Percentiles rank a stretch among this genome's conserved stretches.
phyloP scores from a whole-genome alignment of 176 grass and related monocot genomes.

The Dendrocalamus sinicus region DNA sequence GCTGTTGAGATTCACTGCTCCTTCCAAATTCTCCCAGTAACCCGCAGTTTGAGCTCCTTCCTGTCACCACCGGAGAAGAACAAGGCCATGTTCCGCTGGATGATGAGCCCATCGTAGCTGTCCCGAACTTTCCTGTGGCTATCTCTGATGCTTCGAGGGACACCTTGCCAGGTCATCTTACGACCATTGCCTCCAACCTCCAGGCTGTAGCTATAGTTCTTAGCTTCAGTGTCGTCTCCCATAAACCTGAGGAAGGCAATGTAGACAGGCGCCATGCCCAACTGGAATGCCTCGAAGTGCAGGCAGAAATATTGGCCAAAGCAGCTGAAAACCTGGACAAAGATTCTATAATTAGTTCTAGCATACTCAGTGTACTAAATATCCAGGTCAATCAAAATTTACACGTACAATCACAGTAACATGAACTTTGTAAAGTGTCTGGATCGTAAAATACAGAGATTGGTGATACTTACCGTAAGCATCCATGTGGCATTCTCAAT shows the following conservation, averaged over 20 bases:
- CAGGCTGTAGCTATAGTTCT: constrained; percentile 95
- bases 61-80: constrained; percentile 90
- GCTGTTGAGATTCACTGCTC: constrained; percentile 54
- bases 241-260: constrained; percentile 95
- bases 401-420: neutral
- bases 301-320: constrained; percentile 96
- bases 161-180: constrained; percentile 96
- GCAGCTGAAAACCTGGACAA: constrained; percentile 86
- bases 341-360: constrained; percentile 14
- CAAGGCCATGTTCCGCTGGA: constrained; percentile 96
- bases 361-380: neutral
- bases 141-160: constrained; percentile 92
- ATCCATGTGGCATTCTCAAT: constrained; percentile 98
- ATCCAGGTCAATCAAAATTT: neutral
- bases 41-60: constrained; percentile 92
- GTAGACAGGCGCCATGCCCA: constrained; percentile 84
- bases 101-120: constrained; percentile 93
- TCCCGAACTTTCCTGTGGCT: constrained; percentile 92
- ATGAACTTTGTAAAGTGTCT: neutral
- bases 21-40: constrained; percentile 94
- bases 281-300: constrained; percentile 94
- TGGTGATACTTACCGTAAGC: constrained; percentile 70
- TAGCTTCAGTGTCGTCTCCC: constrained; percentile 83
- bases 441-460: neutral
- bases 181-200: constrained; percentile 88